Base-by-base conservation (phyloP, 768 basidiomycete species). In the Sarcodon sp. region DNA sequence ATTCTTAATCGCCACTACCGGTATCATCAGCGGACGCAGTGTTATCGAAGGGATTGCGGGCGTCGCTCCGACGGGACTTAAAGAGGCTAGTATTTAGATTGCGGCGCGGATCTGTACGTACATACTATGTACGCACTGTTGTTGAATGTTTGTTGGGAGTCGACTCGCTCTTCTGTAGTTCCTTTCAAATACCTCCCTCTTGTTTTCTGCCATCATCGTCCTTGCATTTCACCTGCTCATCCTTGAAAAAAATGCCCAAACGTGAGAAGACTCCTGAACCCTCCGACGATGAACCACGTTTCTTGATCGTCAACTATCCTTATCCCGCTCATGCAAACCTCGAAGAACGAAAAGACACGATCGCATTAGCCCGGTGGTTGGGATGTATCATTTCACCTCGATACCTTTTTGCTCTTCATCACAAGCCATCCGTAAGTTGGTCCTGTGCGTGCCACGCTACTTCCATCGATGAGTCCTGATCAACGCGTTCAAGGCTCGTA, bases 1-100 rank as follows among this genome's bases (percentile, higher is more conserved):
- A 53, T 90, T 92, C 63, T 64, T 97, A 57, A 82, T 98, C 49
- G 88, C 87, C 16, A 94, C 93, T 3, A 96, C 93, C 21, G 84
- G 88, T 11, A 90, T 96, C 32, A 70, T 94, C 51, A 94, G 75
- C 57, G 93, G 93, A 48, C 67, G 69, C 43, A 79, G 73, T 60
- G 68, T 88, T 50, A 69, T 87, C 46, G 82, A 85, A 58, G 72
- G 82, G 54, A 74, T 87, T 51, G 74, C 76, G 48, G 78, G 72
- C 37, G 56, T 61, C 33, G 65, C 64, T 47, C 63, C 57, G 43
- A 57, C 58, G 54, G 64, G 61, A 47, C 54, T 67, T 13, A 76
- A 69, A 60, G 71, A 72, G 56, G 69, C 66, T 48, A 66, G 64
- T 34, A 60, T 74, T 51, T 72, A 60, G 63, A 44, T 48, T n/a